Evolutionary conservation across 2,329 filamentous ascomycete species (phyloP), one percentile per base, ranked within the genome.

Genomic region (Ceratocystiopsis brevicomis): DNA sequence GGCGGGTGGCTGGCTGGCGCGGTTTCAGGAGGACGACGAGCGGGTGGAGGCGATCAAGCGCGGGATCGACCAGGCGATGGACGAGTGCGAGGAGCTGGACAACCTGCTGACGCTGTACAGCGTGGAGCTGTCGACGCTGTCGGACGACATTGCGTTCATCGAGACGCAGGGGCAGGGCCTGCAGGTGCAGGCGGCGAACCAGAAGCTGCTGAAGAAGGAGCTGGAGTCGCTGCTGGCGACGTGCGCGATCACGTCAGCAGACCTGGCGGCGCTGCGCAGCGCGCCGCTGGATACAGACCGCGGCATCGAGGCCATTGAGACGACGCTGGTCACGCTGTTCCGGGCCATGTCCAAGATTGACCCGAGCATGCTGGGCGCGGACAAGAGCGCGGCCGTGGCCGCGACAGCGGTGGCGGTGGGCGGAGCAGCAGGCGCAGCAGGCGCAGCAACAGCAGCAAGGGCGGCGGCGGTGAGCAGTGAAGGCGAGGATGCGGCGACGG

Each of bases 121-220:
- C 39, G 90, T 96, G 21, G 90, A 98, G 59, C 68, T 98, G 48
- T 85, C 84, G 53, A 96, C 87, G 40, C 69, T 98, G 30, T 86
- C 87, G 45, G 88, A 96, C 41, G 90, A 98, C 53, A 92, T 98
- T 52, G 79, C 86, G 4, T 96, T 92, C 57, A 96, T 98, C 50
- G 90, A 98, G 63, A 86, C 90, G 2, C 90, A 98, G 60, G 87
- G 85, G 8, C 88, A 98, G 61, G 90, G 90, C 65, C 66, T 98
- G 39, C 90, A 98, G 55, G 88, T 98, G 8, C 90, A 96, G 60
- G 88, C 88, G 17, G 85, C 90, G 37, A 98, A 98, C 53, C 90
- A 98, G 58, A 94, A 94, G 58, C 71, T 94, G 25, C 70, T 98
- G 39, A 85, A 88, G 58, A 83, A 79, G 49, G 90, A 98, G 59